Conservation (phyloP, 805 yeast species). For the Candida sithepensis region DNA sequence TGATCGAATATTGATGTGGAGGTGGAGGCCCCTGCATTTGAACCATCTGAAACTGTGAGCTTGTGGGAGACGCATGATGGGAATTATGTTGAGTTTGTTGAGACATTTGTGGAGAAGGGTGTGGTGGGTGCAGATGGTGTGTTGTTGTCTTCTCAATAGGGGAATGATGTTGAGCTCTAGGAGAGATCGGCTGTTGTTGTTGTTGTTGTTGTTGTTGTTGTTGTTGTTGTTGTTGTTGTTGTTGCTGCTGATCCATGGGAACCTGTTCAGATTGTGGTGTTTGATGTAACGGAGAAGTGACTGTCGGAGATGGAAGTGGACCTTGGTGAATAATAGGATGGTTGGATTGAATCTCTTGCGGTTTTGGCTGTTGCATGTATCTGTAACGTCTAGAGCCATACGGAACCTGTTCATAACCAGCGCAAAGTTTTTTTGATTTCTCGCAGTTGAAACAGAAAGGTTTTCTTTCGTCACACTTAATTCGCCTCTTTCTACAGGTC, state of each 20-base stretch:
- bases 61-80: constrained; percentile 2
- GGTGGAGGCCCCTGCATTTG: not conserved
- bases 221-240: not conserved
- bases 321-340: constrained; percentile 12
- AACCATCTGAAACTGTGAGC: not conserved
- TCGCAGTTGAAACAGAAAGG: constrained; percentile 69
- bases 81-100: not conserved
- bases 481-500: constrained; percentile 67
- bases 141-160: not conserved
- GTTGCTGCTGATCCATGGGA: not conserved
- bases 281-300: not conserved
- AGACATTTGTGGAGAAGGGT: not conserved
- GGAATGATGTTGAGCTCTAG: not conserved
- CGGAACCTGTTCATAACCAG: constrained; percentile 55
- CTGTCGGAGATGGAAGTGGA: not conserved
- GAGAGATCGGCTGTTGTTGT: not conserved
- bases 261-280: too few species aligned
- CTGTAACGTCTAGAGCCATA: constrained; percentile 28
- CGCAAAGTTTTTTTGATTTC: constrained; percentile 57
- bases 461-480: constrained; percentile 73
- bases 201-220: too few species aligned
- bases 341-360: constrained; percentile 17
- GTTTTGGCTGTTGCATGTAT: constrained; percentile 21
- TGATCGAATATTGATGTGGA: not conserved
- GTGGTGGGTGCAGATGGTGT: not conserved